Conservation (phyloP, 108 stramenopile genomes). For the Nitzschia inconspicua region DNA sequence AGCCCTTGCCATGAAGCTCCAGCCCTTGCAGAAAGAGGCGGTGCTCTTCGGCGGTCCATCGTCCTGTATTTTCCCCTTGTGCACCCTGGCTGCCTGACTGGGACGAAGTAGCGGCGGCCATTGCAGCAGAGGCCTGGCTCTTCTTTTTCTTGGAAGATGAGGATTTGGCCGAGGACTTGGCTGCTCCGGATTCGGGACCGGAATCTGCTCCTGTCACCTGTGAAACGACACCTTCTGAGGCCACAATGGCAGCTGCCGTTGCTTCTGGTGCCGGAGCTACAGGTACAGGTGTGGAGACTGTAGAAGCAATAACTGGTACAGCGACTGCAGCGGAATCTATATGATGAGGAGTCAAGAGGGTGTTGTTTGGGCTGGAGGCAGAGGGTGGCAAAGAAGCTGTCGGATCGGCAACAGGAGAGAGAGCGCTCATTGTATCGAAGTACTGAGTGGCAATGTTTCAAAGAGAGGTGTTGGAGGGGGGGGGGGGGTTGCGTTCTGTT, state of each 20-base stretch:
- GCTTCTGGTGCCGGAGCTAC: not conserved
- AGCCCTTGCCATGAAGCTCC: constrained; percentile 90
- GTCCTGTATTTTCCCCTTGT: constrained; percentile 87
- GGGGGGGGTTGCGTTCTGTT: too few species aligned
- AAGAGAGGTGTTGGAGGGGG: too few species aligned
- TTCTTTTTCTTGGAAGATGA: constrained; percentile 51
- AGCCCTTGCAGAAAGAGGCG: constrained; percentile 92
- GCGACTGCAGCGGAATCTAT: not conserved
- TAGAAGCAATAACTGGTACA: not conserved
- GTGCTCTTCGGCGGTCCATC: constrained; percentile 98
- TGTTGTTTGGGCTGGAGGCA: not conserved
- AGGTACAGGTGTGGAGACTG: not conserved
- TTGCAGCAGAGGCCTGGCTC: constrained; percentile 5
- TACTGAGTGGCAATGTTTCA: too few species aligned
- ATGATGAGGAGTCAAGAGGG: too few species aligned
- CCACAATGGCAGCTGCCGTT: not conserved
- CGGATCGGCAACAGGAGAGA: constrained; percentile 21
- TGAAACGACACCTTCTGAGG: not conserved
- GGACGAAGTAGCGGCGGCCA: constrained; percentile 35
- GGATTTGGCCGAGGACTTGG: constrained; percentile 5
- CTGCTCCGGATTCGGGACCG: not conserved
- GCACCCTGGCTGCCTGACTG: constrained; percentile 8
- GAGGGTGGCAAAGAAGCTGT: constrained; percentile 9
- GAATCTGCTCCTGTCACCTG: not conserved
- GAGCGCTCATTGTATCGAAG: constrained; percentile 19